Evolutionary conservation across 2,329 filamentous ascomycete species (phyloP), one percentile per base, ranked within the genome.

Genomic region (Arthrinium puccinioides): DNA sequence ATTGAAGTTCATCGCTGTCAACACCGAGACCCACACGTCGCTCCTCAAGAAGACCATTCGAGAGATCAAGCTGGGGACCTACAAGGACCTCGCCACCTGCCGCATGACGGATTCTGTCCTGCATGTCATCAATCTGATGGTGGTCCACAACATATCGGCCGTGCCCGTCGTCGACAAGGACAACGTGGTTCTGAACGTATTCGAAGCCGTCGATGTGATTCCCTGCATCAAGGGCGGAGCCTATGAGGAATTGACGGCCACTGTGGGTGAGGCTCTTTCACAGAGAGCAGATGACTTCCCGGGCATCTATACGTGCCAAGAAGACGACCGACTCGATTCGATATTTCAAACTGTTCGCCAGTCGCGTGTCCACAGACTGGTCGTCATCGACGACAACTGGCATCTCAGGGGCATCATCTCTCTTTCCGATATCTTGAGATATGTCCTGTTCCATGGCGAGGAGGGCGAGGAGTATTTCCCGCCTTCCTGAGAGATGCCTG

Each of bases 311-410:
- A 97, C 90, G 1, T 98, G 92, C 67, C 87, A 82, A 31, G 74
- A 92, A 45, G 83, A 94, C 44, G 92, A 98, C 61, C 82, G 89
- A 38, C 74, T 98, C 34, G 90, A 94, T 57, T 90, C 89, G 9
- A 92, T 98, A 49, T 97, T 97, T 59, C 89, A 96, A 60, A 97
- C 92, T 1, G 86, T 98, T 49, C 85, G 90, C 48, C 94, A 90
- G 64, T 95, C 89, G 31, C 77, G 94, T 43, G 90, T 98, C 20
- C 92, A 98, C 63, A 78, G 92, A 45, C 71, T 98, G 46, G 82
- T 97, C 39, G 84, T 98, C 33, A 86, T 98, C 40, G 89, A 98
- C 60, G 88, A 96, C 47, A 76, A 89, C 36, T 87, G 82, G 56
- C 80, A 82, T 49, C 76, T 98, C 38, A 85, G 83, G 58, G 92